Percentiles rank a stretch among this genome's conserved stretches.
These are phyloP conservation scores for Aquilaria yunnanensis DNA, from an alignment of 345 rosid species.

Conservation along the genomic window DNA sequence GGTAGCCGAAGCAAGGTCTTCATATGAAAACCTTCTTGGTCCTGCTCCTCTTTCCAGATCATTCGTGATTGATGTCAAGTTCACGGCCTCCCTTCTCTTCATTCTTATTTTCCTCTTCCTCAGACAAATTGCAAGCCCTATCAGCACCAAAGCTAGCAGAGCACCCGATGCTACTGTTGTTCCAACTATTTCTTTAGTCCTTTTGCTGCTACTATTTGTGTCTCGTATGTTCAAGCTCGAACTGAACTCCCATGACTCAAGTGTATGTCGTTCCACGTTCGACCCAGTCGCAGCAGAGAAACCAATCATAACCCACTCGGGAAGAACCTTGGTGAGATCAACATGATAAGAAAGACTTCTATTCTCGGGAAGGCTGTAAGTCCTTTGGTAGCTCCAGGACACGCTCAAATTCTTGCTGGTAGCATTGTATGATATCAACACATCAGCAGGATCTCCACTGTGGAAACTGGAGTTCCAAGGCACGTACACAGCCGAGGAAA, in stretches of 20 bases:
- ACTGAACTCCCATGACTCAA: slow-evolving; percentile 36
- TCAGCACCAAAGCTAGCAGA: neutral
- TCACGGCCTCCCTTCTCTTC: neutral
- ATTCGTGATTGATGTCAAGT: slow-evolving; percentile 21
- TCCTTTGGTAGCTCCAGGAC: slow-evolving; percentile 22
- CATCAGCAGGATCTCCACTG: slow-evolving; percentile 25
- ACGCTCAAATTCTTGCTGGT: slow-evolving; percentile 24
- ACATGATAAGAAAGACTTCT: slow-evolving; percentile 22
- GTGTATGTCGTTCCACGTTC: slow-evolving; percentile 3
- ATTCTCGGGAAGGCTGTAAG: slow-evolving; percentile 9
- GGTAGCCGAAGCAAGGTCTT: slow-evolving; percentile 30
- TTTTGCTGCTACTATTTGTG: neutral
- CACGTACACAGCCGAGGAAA: slow-evolving; percentile 19
- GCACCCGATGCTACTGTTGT: slow-evolving; percentile 13
- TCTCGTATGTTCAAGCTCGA: slow-evolving; percentile 17
- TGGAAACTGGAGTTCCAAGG: slow-evolving; percentile 37
- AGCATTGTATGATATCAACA: slow-evolving; percentile 26
- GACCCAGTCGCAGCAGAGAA: slow-evolving; percentile 32
- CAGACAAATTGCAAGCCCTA: slow-evolving; percentile 1
- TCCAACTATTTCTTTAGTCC: neutral
- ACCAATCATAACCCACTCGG: slow-evolving; percentile 29
- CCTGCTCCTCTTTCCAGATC: slow-evolving; percentile 38
- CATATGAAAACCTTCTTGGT: slow-evolving; percentile 27
- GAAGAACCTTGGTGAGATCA: slow-evolving; percentile 23
- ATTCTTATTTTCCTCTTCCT: slow-evolving; percentile 6